Conservation (phyloP, 495 filamentous ascomycete genomes). For the Pyrenopolyporus hunteri region DNA sequence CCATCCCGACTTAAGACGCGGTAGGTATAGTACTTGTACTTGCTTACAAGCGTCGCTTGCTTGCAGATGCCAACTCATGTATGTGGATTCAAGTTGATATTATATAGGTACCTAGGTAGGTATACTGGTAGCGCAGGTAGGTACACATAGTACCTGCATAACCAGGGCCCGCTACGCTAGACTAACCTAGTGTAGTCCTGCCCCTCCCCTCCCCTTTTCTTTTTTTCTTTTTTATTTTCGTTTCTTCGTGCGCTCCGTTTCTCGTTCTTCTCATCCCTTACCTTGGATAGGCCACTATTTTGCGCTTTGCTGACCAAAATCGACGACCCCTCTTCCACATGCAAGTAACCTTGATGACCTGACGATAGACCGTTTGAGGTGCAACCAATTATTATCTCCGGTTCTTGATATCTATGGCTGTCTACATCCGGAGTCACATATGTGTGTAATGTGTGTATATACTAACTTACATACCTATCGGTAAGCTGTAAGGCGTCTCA, state of each 20-base stretch:
- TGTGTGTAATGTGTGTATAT: too few species aligned
- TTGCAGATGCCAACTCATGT: conserved; percentile 31
- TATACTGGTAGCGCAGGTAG: too few species aligned
- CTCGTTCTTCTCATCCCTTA: too few species aligned
- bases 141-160: conserved; percentile 31
- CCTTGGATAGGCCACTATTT: too few species aligned
- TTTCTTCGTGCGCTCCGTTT: too few species aligned
- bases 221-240: conserved; percentile 12
- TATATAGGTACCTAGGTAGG: too few species aligned
- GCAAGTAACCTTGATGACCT: conserved; percentile 21
- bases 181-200: background rate
- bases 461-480: too few species aligned
- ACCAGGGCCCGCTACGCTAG: conserved; percentile 2
- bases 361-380: conserved; percentile 1
- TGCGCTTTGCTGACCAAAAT: too few species aligned
- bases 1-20: too few species aligned
- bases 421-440: conserved; percentile 8
- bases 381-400: background rate
- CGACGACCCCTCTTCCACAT: conserved; percentile 11
- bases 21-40: background rate
- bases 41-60: background rate
- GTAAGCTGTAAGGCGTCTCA: background rate
- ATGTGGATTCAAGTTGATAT: too few species aligned
- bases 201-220: conserved; percentile 4
- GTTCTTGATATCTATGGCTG: background rate